Conservation (phyloP, 768 basidiomycete genomes). For the Tephrocybe sp. region DNA sequence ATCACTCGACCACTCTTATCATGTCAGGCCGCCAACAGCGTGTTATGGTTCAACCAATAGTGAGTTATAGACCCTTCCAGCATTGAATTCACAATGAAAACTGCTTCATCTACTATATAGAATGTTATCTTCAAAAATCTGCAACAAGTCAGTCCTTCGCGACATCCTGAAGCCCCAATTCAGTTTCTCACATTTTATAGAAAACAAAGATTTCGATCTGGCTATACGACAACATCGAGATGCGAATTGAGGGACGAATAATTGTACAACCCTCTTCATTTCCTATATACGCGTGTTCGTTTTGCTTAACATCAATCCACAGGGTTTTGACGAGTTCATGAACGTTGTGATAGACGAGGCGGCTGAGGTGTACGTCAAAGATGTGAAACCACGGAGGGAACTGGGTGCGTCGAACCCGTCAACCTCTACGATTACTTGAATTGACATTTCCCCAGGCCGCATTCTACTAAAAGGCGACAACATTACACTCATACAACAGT, state of each 20-base stretch:
- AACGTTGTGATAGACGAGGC: slow-evolving; percentile 95
- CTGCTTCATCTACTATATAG: too few species aligned
- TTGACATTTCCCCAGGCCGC: slow-evolving; percentile 57
- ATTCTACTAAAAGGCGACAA: slow-evolving; percentile 97
- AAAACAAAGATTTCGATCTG: slow-evolving; percentile 86
- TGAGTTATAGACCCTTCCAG: slow-evolving; percentile 41
- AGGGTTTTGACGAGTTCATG: slow-evolving; percentile 99
- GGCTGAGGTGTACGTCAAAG: slow-evolving; percentile 88
- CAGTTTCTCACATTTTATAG: slow-evolving; percentile 27
- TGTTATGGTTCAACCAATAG: slow-evolving; percentile 99
- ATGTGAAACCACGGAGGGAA: slow-evolving; percentile 79
- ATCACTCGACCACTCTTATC: slow-evolving; percentile 25
- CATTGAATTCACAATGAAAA: slow-evolving; percentile 13
- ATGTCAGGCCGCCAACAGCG: slow-evolving; percentile 95
- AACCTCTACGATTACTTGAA: slow-evolving; percentile 3
- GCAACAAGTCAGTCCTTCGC: slow-evolving; percentile 58
- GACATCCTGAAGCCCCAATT: slow-evolving; percentile 8
- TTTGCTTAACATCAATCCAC: slow-evolving; percentile 6
- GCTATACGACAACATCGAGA: slow-evolving; percentile 96
- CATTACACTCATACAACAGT: slow-evolving; percentile 94
- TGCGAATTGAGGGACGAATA: slow-evolving; percentile 95
- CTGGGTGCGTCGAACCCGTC: slow-evolving; percentile 58
- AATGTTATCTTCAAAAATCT: slow-evolving; percentile 99
- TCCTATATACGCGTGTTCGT: background rate
- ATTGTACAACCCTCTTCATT: slow-evolving; percentile 66